phyloP scores from a whole-genome alignment of 768 basidiomycete genomes.

The Amanita exitialis region DNA sequence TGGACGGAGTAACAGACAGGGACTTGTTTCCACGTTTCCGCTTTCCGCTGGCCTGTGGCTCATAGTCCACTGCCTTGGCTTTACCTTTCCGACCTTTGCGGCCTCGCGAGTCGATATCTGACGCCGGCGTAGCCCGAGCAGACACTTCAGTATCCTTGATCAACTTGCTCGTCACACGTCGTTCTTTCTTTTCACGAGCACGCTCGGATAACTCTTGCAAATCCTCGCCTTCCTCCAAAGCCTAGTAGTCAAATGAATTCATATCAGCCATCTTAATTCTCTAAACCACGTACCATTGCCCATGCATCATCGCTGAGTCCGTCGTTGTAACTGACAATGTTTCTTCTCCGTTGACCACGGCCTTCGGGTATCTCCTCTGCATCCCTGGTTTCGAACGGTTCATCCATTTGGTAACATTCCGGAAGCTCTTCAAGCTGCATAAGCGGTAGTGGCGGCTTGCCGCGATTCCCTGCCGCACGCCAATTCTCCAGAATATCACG shows the following conservation, averaged over 20 bases:
- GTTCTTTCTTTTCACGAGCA: constrained; percentile 53
- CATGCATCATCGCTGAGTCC: constrained; percentile 92
- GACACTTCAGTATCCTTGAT: constrained; percentile 51
- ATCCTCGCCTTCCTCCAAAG: constrained; percentile 76
- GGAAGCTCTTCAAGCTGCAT: constrained; percentile 88
- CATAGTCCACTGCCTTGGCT: constrained; percentile 42
- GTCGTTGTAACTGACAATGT: constrained; percentile 86
- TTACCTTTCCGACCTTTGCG: constrained; percentile 61
- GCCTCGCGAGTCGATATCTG: constrained; percentile 47
- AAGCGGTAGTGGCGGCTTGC: constrained; percentile 66
- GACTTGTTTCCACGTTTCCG: constrained; percentile 71
- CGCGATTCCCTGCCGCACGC: constrained; percentile 65
- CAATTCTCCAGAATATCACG: constrained; percentile 54
- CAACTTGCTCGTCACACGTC: constrained; percentile 49
- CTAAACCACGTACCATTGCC: constrained; percentile 55
- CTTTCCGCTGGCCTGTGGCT: constrained; percentile 46
- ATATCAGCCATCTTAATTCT: neutral
- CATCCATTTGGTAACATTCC: constrained; percentile 79
- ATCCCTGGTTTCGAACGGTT: constrained; percentile 60
- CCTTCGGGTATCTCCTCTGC: constrained; percentile 64
- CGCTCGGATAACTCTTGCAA: constrained; percentile 63
- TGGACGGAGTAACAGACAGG: constrained; percentile 67
- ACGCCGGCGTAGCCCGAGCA: constrained; percentile 53
- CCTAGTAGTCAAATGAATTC: constrained; percentile 19
- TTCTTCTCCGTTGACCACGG: constrained; percentile 76